These are phyloP conservation scores for Chlorella ohadii DNA, from an alignment of 139 green algal genomes.

Conservation along the genomic window DNA sequence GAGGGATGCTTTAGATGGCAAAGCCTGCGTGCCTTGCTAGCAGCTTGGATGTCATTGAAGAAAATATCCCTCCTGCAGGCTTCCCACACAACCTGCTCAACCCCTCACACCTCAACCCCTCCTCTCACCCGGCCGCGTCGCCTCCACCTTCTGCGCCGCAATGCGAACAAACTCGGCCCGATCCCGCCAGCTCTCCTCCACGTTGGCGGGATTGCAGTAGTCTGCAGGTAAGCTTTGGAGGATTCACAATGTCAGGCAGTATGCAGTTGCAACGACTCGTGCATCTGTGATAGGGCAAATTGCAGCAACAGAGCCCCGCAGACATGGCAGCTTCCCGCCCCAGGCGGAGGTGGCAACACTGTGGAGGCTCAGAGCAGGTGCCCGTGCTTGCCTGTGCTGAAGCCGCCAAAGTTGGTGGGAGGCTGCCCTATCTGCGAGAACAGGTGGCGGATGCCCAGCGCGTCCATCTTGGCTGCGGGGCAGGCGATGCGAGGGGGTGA, in stretches of 20 bases:
- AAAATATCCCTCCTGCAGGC: neutral
- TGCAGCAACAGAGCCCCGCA: too few relatives aligned
- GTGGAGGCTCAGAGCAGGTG: too few relatives aligned
- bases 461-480: conserved; percentile 82
- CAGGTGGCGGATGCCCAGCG: conserved; percentile 74
- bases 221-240: conserved; percentile 42
- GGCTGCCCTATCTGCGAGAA: conserved; percentile 62
- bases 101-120: too few relatives aligned
- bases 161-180: conserved; percentile 86
- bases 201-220: conserved; percentile 65
- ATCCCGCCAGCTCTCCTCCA: conserved; percentile 80
- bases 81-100: too few relatives aligned
- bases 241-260: too few relatives aligned
- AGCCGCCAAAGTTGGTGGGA: conserved; percentile 85
- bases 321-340: too few relatives aligned
- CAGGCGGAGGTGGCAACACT: too few relatives aligned
- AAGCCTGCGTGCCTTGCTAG: neutral
- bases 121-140: conserved; percentile 46
- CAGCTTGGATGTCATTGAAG: neutral
- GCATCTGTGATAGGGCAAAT: too few relatives aligned
- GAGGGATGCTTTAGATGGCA: neutral
- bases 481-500: neutral
- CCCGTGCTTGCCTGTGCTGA: conserved; percentile 64
- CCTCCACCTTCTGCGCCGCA: conserved; percentile 54
- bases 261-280: too few relatives aligned